These are phyloP conservation scores for Capronia americana DNA, from an alignment of 2,329 filamentous ascomycete genomes.

Conservation along the genomic window DNA sequence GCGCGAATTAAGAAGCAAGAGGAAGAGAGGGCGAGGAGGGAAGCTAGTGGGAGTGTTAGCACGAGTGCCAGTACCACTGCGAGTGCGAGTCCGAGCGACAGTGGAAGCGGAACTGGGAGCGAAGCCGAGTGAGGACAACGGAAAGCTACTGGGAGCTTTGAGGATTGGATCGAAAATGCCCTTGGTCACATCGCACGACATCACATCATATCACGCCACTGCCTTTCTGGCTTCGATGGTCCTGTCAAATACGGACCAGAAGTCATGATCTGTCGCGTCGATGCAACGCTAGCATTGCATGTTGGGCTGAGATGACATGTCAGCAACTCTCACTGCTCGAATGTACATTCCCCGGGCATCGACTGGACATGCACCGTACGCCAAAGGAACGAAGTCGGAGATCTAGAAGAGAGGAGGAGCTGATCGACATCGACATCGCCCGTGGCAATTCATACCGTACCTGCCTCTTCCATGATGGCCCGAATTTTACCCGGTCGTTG, in stretches of 20 bases:
- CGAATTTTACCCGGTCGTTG: background rate
- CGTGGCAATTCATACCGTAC: background rate
- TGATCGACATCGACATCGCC: no score
- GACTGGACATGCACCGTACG: background rate
- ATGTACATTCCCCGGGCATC: no score
- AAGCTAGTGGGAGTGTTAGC: constrained; percentile 4
- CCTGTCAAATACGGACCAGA: background rate
- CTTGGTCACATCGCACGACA: background rate
- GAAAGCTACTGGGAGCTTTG: background rate
- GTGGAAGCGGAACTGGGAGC: background rate
- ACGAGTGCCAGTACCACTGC: background rate
- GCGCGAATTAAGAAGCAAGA: constrained; percentile 18
- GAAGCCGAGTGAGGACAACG: constrained; percentile 1
- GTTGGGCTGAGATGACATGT: background rate
- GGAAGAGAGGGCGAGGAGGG: constrained; percentile 12
- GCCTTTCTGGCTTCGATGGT: background rate
- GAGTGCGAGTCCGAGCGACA: constrained; percentile 1
- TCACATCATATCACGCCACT: background rate
- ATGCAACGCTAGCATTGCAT: background rate
- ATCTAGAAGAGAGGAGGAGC: background rate
- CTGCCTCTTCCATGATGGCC: background rate
- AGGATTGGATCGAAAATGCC: background rate
- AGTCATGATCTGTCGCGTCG: background rate
- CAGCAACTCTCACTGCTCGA: background rate
- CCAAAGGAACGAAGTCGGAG: background rate